Conservation (phyloP, 176 grass and related monocot genomes). For the Carex myosuroides region DNA sequence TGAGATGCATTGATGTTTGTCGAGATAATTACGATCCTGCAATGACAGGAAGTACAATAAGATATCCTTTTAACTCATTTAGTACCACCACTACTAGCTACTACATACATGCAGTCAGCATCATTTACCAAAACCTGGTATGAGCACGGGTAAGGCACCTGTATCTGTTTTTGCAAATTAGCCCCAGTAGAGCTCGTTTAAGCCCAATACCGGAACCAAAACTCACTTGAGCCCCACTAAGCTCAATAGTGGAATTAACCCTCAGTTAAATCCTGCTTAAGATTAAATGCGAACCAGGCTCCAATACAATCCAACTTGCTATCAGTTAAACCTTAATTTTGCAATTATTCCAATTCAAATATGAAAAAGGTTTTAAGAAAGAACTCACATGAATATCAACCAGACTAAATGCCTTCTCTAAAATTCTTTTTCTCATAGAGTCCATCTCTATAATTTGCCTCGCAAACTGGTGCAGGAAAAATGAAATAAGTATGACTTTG, state of each 20-base stretch:
- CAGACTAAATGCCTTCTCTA: conserved; percentile 88
- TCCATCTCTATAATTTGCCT: conserved; percentile 81
- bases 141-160: neutral
- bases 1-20: conserved; percentile 66
- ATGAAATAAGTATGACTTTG: neutral
- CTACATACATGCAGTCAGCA: neutral
- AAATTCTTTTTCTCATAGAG: conserved; percentile 55
- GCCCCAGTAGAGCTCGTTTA: neutral
- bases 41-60: conserved; percentile 26
- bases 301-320: neutral
- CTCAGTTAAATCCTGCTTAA: neutral
- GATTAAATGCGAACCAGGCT: neutral
- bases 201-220: neutral
- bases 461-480: conserved; percentile 59
- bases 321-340: neutral
- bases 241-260: neutral
- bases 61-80: neutral
- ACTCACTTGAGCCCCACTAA: neutral
- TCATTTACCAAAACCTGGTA: neutral
- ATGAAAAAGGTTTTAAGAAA: conserved; percentile 21
- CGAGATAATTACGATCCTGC: conserved; percentile 63
- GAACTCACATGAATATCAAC: conserved; percentile 66
- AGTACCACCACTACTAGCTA: conserved; percentile 11
- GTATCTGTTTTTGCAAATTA: neutral
- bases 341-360: neutral